phyloP scores from a whole-genome alignment of 2,329 filamentous ascomycete genomes.

The Fusarium udum region DNA sequence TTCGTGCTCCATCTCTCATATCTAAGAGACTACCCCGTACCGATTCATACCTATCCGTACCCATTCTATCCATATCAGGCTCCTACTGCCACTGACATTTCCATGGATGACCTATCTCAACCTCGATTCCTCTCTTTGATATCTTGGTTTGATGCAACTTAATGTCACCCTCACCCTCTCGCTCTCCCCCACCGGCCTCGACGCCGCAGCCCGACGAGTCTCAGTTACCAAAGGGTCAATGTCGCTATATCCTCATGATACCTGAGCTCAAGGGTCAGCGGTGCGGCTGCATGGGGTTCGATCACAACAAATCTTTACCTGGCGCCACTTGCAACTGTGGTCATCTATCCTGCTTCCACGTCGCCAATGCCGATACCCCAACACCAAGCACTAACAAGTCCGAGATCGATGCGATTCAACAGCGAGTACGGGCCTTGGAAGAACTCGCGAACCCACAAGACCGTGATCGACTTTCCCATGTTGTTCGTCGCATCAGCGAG shows the following conservation, averaged over 20 bases:
- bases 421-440: conserved; percentile 46
- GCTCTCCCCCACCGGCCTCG: conserved; percentile 38
- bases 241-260: conserved; percentile 66
- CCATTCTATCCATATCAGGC: conserved; percentile 17
- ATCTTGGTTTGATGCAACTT: conserved; percentile 40
- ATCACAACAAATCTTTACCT: conserved; percentile 62
- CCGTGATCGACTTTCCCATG: conserved; percentile 50
- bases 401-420: conserved; percentile 43
- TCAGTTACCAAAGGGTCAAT: conserved; percentile 65
- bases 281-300: conserved; percentile 67
- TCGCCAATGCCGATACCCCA: conserved; percentile 56
- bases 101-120: conserved; percentile 42
- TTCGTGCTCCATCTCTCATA: conserved; percentile 31
- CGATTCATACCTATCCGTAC: neutral
- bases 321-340: conserved; percentile 67
- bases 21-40: neutral
- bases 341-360: conserved; percentile 68
- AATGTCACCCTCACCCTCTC: conserved; percentile 42
- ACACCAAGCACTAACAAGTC: conserved; percentile 61
- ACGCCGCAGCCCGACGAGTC: conserved; percentile 52
- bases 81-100: conserved; percentile 34
- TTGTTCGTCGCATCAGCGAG: conserved; percentile 58
- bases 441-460: conserved; percentile 47
- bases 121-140: conserved; percentile 34
- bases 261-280: conserved; percentile 67